phyloP scores from a whole-genome alignment of 2,329 filamentous ascomycete genomes.

The Sarocladium oryzae region DNA sequence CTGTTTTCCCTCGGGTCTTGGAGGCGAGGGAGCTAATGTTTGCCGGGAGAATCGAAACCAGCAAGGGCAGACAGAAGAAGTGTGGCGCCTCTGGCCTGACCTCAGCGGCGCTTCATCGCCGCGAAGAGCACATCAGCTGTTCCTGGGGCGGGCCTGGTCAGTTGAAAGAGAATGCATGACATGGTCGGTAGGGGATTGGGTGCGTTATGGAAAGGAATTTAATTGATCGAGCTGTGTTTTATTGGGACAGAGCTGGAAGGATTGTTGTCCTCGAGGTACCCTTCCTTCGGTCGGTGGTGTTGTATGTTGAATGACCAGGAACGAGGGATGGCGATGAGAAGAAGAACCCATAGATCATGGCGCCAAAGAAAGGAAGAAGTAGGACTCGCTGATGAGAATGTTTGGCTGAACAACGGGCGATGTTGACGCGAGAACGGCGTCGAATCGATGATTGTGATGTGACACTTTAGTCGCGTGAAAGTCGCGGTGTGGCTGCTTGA shows the following conservation, averaged over 20 bases:
- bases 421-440: no score
- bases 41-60: not conserved
- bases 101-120: conserved; percentile 4
- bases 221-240: conserved; percentile 26
- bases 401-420: no score
- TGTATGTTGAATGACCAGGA: conserved; percentile 10
- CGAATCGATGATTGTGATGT: no score
- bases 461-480: no score
- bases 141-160: conserved; percentile 16
- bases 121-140: conserved; percentile 19
- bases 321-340: not conserved
- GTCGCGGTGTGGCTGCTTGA: not conserved
- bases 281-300: conserved; percentile 23
- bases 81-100: conserved; percentile 24
- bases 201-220: conserved; percentile 27
- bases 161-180: conserved; percentile 19
- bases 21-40: not conserved
- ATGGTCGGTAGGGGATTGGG: conserved; percentile 28
- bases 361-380: no score
- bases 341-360: no score
- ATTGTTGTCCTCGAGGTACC: conserved; percentile 27
- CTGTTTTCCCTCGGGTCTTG: conserved; percentile 18
- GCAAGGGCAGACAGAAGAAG: conserved; percentile 16
- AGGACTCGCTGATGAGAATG: no score
- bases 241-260: conserved; percentile 17